Percentiles rank a stretch among this genome's conserved stretches.
Conservation (phyloP, 345 rosid species). For the Pistacia integerrima region DNA sequence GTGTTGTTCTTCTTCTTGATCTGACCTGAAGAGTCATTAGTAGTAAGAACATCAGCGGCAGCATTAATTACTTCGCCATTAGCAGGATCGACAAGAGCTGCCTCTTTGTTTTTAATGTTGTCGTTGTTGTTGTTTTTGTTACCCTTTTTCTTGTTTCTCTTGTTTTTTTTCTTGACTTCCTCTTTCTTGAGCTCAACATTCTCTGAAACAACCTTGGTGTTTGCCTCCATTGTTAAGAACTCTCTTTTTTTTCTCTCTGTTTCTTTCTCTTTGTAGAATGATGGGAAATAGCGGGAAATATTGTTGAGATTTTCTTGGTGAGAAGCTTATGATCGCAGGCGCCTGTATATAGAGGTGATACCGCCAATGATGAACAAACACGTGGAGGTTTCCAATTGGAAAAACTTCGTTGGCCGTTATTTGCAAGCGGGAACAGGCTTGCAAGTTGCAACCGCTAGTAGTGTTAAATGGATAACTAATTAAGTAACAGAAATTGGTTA, state of each 20-base stretch:
- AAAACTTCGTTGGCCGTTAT: background rate
- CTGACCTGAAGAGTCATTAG: background rate
- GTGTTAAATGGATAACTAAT: background rate
- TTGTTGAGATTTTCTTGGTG: no score
- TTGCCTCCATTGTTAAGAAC: conserved; percentile 27
- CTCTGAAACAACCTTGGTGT: conserved; percentile 7
- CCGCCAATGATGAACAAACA: background rate
- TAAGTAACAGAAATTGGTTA: no score
- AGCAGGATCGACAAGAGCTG: background rate
- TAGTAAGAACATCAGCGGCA: conserved; percentile 3
- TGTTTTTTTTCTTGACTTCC: conserved; percentile 12
- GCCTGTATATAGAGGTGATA: background rate
- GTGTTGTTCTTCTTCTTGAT: conserved; percentile 21
- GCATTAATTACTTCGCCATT: background rate
- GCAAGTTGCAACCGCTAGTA: no score
- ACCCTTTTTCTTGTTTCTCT: background rate
- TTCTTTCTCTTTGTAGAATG: background rate
- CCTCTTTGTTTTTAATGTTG: background rate
- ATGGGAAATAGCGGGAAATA: conserved; percentile 15
- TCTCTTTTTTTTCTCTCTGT: background rate
- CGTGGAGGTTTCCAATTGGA: background rate
- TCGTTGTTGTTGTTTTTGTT: background rate
- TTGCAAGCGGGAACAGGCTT: conserved; percentile 10
- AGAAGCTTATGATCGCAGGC: background rate
- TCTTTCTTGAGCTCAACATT: conserved; percentile 1